phyloP scores from a whole-genome alignment of 2,329 filamentous ascomycete species.

The Bipolaris sorokiniana region DNA sequence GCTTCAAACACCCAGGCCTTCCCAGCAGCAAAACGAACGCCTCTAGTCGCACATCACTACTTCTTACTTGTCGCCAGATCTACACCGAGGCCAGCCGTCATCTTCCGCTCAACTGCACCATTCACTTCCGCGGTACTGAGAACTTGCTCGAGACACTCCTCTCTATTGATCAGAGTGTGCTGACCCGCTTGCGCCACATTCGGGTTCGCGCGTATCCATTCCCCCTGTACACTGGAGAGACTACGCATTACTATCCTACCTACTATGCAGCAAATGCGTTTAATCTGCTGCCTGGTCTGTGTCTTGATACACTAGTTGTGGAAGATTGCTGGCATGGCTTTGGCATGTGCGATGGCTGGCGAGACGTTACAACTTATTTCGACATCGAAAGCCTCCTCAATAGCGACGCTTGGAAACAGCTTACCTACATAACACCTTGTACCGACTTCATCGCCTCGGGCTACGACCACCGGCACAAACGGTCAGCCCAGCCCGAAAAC shows the following conservation, averaged over 20 bases:
- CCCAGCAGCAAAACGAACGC: constrained; percentile 2
- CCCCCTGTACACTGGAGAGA: constrained; percentile 35
- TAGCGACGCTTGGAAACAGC: constrained; percentile 43
- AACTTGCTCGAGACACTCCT: constrained; percentile 42
- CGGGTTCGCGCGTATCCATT: constrained; percentile 43
- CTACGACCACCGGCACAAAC: constrained; percentile 39
- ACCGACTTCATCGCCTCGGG: constrained; percentile 46
- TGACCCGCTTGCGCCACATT: constrained; percentile 43
- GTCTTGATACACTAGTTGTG: constrained; percentile 40
- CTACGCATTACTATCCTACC: constrained; percentile 38
- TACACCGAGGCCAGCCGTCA: constrained; percentile 42
- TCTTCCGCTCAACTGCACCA: constrained; percentile 38
- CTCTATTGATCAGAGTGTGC: constrained; percentile 35
- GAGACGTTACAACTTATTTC: constrained; percentile 45
- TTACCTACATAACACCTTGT: constrained; percentile 42
- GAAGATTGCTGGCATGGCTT: constrained; percentile 47
- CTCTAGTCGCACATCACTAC: constrained; percentile 38
- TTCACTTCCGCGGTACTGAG: constrained; percentile 46
- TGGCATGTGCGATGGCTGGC: constrained; percentile 42
- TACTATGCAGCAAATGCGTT: constrained; percentile 44
- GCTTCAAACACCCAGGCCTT: constrained; percentile 28
- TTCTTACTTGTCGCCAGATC: constrained; percentile 41
- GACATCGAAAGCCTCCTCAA: constrained; percentile 43
- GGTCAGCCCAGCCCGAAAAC: constrained; percentile 37
- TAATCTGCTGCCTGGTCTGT: constrained; percentile 39